These are phyloP conservation scores for Talaromyces sp. DNA, from an alignment of 2,329 filamentous ascomycete species.

Conservation along the genomic window DNA sequence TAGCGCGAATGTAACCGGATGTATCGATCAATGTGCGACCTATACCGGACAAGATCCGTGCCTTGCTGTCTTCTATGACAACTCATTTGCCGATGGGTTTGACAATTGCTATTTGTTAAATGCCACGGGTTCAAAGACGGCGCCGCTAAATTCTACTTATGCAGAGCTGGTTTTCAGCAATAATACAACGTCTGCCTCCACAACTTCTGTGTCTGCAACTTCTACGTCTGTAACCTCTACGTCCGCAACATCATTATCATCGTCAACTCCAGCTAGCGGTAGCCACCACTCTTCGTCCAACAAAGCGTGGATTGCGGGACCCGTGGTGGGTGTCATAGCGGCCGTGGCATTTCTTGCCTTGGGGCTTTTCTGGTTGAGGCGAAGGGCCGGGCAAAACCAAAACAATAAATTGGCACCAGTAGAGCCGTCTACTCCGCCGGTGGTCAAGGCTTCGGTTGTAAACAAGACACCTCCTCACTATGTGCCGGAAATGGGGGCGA, in stretches of 20 bases:
- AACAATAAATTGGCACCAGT: no score
- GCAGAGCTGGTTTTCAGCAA: background rate
- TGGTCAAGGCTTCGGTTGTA: no score
- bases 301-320: constrained; percentile 4
- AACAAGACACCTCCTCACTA: no score
- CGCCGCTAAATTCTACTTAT: constrained; percentile 1
- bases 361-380: background rate
- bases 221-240: background rate
- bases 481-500: no score
- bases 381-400: background rate
- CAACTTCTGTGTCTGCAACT: no score
- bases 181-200: background rate
- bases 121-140: background rate
- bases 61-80: constrained; percentile 3
- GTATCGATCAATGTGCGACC: background rate
- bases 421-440: no score
- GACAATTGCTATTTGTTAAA: constrained; percentile 7
- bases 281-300: background rate
- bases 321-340: background rate
- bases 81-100: constrained; percentile 6
- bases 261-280: background rate
- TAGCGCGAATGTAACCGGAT: background rate
- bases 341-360: background rate
- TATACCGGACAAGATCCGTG: constrained; percentile 1
- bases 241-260: background rate